Base-by-base conservation (phyloP, 345 rosid genomes). In the Psidium friedrichsthalianum region DNA sequence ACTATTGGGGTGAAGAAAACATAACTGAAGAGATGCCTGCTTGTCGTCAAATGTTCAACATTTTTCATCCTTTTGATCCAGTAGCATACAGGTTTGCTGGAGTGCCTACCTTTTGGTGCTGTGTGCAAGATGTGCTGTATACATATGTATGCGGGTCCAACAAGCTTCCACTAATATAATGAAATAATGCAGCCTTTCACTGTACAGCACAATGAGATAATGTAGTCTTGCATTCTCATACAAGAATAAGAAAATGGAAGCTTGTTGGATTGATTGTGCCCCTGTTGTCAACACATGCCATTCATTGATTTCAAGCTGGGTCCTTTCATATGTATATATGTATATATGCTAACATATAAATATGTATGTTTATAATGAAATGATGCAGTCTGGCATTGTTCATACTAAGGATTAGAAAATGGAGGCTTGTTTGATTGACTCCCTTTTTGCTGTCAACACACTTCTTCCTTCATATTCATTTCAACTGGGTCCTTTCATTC, bases 41-140 rank as follows among this genome's bases (percentile, higher is more conserved):
- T 82, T 97, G 99, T 89, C 92, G 89, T 85, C 99, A 92, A 91
- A 96, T 97, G 99, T 91, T 96, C 94, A 97, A 96, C 92, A 97
- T 97, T 86, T 97, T 96, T 90, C 99, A 96, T 89, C 99, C 99
- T 36, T 97, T 86, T 88, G 99, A 97, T 90, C 99, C 99, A 81
- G 99, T 97, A 87, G 99, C 99, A 84, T 97, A 96, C 90, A 95
- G 99, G 99, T 97, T 74, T 85, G 90, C 86, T 53, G 56, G 82
- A 74, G 86, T 54, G 44, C 44, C 29, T 80, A 27, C 81, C 80
- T 32, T 51, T 32, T 69, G 47, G 21, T 32, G 11, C 36, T 69
- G 44, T 32, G 78, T 18, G 47, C 78, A 69, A 32, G 47, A 32
- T 3, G 12, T 64, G 76, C 44, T 29, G 20, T 64, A 7, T 64